Percentiles rank a stretch among this genome's conserved stretches.
phyloP scores from a whole-genome alignment of 1,284 basidiomycete genomes.

The Porogramme epimiltina region DNA sequence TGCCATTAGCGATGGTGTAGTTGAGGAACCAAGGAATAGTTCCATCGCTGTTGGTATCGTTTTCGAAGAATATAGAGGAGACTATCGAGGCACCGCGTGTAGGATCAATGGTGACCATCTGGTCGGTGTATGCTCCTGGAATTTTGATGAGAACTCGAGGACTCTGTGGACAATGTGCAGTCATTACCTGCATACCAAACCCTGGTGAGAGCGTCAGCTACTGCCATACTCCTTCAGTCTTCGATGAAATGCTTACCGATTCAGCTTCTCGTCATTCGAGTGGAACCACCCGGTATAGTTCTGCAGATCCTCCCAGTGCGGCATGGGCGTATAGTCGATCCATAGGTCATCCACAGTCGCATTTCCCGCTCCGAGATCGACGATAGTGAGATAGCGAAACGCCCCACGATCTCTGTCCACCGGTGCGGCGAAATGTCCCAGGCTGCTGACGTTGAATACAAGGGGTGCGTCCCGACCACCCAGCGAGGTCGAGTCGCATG shows the following conservation, averaged over 20 bases:
- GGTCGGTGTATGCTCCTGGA: constrained; percentile 19
- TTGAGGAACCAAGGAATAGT: constrained; percentile 16
- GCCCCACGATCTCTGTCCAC: constrained; percentile 14
- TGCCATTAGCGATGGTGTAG: constrained; percentile 15
- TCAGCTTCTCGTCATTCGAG: constrained; percentile 16
- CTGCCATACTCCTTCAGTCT: not conserved
- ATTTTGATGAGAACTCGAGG: too few species aligned
- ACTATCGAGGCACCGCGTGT: constrained; percentile 11
- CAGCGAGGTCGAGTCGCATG: constrained; percentile 10
- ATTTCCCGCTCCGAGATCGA: constrained; percentile 2
- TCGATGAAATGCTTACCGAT: constrained; percentile 7
- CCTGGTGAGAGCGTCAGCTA: constrained; percentile 3
- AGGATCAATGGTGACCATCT: constrained; percentile 16
- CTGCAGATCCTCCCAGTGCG: constrained; percentile 13
- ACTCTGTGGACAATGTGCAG: too few species aligned
- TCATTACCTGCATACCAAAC: constrained; percentile 19
- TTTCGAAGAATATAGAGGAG: not conserved
- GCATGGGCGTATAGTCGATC: constrained; percentile 18
- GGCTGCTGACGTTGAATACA: constrained; percentile 10
- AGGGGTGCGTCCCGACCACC: constrained; percentile 8
- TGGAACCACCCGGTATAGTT: constrained; percentile 18
- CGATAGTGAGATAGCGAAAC: constrained; percentile 17
- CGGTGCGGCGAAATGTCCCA: constrained; percentile 8
- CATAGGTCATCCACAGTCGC: constrained; percentile 8
- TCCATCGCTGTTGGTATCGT: constrained; percentile 2